Evolutionary conservation across 257 asterid genomes (phyloP), one percentile per base, ranked within the genome.

Genomic region (Rehmannia glutinosa): DNA sequence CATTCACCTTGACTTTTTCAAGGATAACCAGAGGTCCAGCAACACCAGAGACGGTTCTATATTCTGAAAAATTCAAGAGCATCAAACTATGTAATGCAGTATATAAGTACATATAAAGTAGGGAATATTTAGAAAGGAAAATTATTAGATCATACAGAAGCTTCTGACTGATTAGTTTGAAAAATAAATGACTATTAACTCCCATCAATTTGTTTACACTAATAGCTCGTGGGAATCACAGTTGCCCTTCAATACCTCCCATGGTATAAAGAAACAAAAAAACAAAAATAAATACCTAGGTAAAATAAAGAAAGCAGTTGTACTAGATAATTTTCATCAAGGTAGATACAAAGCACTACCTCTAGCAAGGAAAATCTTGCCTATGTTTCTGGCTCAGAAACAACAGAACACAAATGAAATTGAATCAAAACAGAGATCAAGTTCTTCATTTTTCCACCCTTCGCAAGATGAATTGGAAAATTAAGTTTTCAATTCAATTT

Each of bases 11-110:
- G 66, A 92, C 98, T 85, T 92, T 92, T 36, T 92, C 98, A 8
- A 92, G 85, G 72, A 92, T 92, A 77, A 92, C 98, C 35, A 92
- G 85, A 46, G 98, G 98, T 59, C 98, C 97, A 47, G 96, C 98
- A 75, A 92, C 96, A 61, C 98, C 97, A 28, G 96, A 92, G 78
- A 92, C 96, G 20, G 98, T 92, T 73, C 97, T 85, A 32, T 89
- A 92, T 78, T 89, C 96, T 87, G 91, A 77, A 77, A 25, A 17
- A 12, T 16, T 46, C 56, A 51, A 52, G 25, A 39, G 10, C 25
- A 23, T 71, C 68, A 65, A 59, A 46, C n/a, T 52, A 23, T 56
- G 21, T 19, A 1, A n/a, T 16, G 6, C 3, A 43, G 39, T 17
- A 60, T 9, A 45, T 9, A 52, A 54, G 46, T 4, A 38, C 27